Conservation (phyloP, 768 basidiomycete genomes). For the Boletus pseudopeckii region DNA sequence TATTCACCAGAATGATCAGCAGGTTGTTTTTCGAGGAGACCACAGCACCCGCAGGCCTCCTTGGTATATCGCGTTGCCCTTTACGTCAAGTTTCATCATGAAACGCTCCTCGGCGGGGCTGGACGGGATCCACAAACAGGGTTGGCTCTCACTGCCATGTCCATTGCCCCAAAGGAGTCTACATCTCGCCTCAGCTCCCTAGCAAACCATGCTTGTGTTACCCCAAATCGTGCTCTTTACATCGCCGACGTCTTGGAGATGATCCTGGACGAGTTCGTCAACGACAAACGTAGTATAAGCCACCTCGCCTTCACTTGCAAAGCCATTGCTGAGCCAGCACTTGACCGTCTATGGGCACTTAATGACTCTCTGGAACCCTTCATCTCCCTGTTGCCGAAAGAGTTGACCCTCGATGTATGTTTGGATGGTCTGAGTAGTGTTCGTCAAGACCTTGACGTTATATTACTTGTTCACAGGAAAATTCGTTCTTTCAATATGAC, state of each 20-base stretch:
- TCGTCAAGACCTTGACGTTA: constrained; percentile 6
- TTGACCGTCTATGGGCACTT: constrained; percentile 24
- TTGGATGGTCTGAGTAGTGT: background rate
- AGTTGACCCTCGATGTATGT: constrained; percentile 22
- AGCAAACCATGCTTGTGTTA: background rate
- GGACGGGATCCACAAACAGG: no score
- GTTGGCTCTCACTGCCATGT: constrained; percentile 6
- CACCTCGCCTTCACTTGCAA: constrained; percentile 23
- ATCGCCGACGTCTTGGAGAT: constrained; percentile 23
- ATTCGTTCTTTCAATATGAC: constrained; percentile 18
- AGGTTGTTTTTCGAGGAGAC: background rate
- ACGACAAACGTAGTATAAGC: constrained; percentile 15
- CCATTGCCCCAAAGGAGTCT: background rate
- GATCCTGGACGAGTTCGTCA: constrained; percentile 19
- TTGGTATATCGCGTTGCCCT: background rate
- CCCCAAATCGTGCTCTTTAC: constrained; percentile 8
- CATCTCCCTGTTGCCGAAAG: constrained; percentile 18
- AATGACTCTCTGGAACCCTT: constrained; percentile 27
- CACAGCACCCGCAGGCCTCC: background rate
- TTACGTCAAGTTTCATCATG: constrained; percentile 6
- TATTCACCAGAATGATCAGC: background rate
- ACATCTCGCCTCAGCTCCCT: background rate
- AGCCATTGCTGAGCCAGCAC: constrained; percentile 14
- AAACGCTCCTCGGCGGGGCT: background rate
- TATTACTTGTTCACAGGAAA: constrained; percentile 9